Evolutionary conservation across 331 rosid genomes (phyloP).

Genomic region (Quercus tomentella): DNA sequence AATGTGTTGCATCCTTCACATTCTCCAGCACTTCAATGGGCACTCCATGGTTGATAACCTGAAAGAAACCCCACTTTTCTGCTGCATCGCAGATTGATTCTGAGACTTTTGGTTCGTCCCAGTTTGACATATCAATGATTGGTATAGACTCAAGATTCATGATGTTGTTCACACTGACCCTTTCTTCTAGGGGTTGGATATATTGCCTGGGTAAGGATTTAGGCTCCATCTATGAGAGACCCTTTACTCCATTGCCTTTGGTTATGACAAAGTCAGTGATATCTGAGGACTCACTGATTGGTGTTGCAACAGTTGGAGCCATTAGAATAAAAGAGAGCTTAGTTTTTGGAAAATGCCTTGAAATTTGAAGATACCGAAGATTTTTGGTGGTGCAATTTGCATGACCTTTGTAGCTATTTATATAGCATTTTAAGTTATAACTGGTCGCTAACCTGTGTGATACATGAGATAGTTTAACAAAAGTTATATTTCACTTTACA

Average conservation of each 20-base stretch:
- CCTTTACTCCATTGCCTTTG: slow-evolving; percentile 50
- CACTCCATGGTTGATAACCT: slow-evolving; percentile 52
- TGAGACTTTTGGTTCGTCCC: slow-evolving; percentile 9
- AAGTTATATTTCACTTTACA: too few relatives aligned
- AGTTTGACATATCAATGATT: slow-evolving; percentile 41
- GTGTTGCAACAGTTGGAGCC: too few relatives aligned
- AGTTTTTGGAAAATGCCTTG: too few relatives aligned
- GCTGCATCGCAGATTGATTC: background rate
- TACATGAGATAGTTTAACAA: too few relatives aligned
- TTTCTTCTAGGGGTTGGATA: slow-evolving; percentile 41
- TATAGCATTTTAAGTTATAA: too few relatives aligned
- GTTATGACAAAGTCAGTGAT: slow-evolving; percentile 28
- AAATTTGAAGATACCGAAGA: too few relatives aligned
- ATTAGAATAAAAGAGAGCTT: too few relatives aligned
- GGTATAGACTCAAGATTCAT: slow-evolving; percentile 34
- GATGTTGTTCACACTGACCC: slow-evolving; percentile 1
- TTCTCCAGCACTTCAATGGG: slow-evolving; percentile 37
- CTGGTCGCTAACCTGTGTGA: too few relatives aligned
- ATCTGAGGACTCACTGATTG: too few relatives aligned
- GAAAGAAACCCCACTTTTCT: slow-evolving; percentile 54
- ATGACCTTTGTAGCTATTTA: too few relatives aligned
- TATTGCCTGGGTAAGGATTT: slow-evolving; percentile 36
- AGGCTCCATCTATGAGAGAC: slow-evolving; percentile 36
- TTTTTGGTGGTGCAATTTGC: too few relatives aligned
- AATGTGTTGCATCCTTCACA: slow-evolving; percentile 41